Evolutionary conservation across 768 basidiomycete genomes (phyloP).

Genomic region (Boletus patriciae): DNA sequence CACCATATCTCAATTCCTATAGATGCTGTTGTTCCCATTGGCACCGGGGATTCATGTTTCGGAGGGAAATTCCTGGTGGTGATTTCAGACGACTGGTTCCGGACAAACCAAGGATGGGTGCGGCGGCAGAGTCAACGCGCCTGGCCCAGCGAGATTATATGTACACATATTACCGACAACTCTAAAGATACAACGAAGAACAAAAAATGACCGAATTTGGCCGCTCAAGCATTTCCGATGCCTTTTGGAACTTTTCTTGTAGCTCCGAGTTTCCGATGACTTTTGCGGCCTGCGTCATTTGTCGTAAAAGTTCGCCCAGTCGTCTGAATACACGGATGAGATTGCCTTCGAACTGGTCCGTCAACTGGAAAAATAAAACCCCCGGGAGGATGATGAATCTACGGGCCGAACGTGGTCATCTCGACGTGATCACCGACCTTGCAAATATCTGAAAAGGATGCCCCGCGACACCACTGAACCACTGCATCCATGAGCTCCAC

Average conservation of each 20-base stretch:
- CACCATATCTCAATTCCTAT: too few relatives aligned
- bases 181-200: slow-evolving; percentile 76
- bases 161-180: too few relatives aligned
- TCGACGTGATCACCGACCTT: slow-evolving; percentile 54
- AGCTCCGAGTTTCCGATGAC: slow-evolving; percentile 96
- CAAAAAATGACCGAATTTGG: slow-evolving; percentile 94
- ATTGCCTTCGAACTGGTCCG: slow-evolving; percentile 95
- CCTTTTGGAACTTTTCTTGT: slow-evolving; percentile 89
- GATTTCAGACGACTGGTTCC: too few relatives aligned
- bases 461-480: slow-evolving; percentile 96
- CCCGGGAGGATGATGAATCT: background rate
- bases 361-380: slow-evolving; percentile 56
- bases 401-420: background rate
- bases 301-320: slow-evolving; percentile 88
- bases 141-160: background rate
- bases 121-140: too few relatives aligned
- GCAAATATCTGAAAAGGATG: slow-evolving; percentile 93
- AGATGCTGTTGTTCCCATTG: too few relatives aligned
- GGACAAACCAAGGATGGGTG: too few relatives aligned
- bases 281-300: slow-evolving; percentile 94
- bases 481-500: slow-evolving; percentile 99
- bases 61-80: too few relatives aligned
- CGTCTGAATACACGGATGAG: slow-evolving; percentile 96
- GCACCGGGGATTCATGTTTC: too few relatives aligned
- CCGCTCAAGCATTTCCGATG: slow-evolving; percentile 89